Evolutionary conservation across 2,329 filamentous ascomycete genomes (phyloP), one percentile per base, ranked within the genome.

Genomic region (Epichloe scottii): DNA sequence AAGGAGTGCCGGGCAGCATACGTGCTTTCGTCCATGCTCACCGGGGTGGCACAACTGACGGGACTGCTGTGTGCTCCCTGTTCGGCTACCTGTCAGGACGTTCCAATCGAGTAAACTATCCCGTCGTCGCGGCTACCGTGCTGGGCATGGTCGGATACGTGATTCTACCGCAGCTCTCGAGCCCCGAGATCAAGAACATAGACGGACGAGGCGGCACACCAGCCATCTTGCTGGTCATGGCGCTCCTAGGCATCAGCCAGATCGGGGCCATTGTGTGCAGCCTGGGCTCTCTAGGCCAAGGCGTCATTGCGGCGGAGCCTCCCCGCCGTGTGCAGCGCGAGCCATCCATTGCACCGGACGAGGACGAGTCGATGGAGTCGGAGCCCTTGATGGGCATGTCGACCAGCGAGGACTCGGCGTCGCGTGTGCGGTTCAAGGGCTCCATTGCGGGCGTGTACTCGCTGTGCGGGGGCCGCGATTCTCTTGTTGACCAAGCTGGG

Each of bases 201-300:
- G 71, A 81, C 33, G 82, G 82, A 4, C 74, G 84, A 26, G 81
- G 86, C 35, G 87, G 87, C 17, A 80, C 75, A 35, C 76, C 79
- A 0, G 72, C 70, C 11, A 81, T 95, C 15, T 89, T 94, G 62
- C 56, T 90, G 12, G 78, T 91, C 15, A 88, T 89, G 41, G 79
- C 84, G 0, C 69, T 95, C 17, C 81, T 97, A 39, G 93, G 93
- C 14, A 80, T 95, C 62, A 94, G 88, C 60, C 93, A 98, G 67
- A 97, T 98, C 55, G 93, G 91, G 2, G 86, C 89, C 11, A 97
- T 98, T 53, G 93, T 98, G 1, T 96, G 90, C 69, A 95, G 88
- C 56, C 77, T 98, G n/a, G 89, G 87, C 1, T 81, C 93, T 1
- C 76, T 98, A 3, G 89, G 89, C 38, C 81, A 82, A 15, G 90